A percentile compares a stretch with the other conserved stretches of the same genome.
These are phyloP conservation scores for Colletotrichum higginsianum DNA, from an alignment of 2,329 filamentous ascomycete species.

Conservation along the genomic window DNA sequence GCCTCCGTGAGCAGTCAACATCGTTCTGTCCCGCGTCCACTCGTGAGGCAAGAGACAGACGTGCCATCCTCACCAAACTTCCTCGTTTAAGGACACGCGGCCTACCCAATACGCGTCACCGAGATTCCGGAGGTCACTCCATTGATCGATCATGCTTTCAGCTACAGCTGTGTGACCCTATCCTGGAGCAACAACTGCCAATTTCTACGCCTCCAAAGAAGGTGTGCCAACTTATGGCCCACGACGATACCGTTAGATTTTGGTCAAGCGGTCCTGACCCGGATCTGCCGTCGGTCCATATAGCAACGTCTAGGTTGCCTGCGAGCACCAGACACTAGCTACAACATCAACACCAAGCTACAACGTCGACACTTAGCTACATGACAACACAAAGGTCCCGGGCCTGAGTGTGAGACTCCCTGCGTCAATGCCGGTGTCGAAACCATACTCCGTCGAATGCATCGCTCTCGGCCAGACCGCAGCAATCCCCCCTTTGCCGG, in stretches of 20 bases:
- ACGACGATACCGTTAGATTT: not conserved
- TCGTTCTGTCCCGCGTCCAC: not conserved
- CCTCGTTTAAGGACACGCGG: not conserved
- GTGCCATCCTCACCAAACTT: not conserved
- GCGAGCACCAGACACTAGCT: not conserved
- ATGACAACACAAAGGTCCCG: not conserved
- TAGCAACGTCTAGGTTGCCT: not conserved
- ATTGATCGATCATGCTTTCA: not conserved
- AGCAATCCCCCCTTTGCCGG: not conserved
- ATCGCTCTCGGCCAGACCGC: not conserved
- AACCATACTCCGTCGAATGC: not conserved
- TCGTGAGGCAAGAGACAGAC: not conserved
- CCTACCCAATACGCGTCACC: not conserved
- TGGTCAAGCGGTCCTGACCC: not conserved
- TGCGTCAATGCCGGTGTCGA: not conserved
- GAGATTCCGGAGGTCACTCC: not conserved
- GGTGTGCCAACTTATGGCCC: not conserved
- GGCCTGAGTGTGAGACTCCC: too few relatives aligned
- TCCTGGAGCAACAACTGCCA: not conserved
- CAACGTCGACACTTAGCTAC: too few relatives aligned
- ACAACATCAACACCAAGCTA: not conserved
- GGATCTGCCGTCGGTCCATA: too few relatives aligned
- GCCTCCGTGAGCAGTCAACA: constrained; percentile 9
- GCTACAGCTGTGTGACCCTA: not conserved
- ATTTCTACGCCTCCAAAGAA: not conserved